These are phyloP conservation scores for Phenoliferia sp. DNA, from an alignment of 1,284 basidiomycete species.

Conservation along the genomic window DNA sequence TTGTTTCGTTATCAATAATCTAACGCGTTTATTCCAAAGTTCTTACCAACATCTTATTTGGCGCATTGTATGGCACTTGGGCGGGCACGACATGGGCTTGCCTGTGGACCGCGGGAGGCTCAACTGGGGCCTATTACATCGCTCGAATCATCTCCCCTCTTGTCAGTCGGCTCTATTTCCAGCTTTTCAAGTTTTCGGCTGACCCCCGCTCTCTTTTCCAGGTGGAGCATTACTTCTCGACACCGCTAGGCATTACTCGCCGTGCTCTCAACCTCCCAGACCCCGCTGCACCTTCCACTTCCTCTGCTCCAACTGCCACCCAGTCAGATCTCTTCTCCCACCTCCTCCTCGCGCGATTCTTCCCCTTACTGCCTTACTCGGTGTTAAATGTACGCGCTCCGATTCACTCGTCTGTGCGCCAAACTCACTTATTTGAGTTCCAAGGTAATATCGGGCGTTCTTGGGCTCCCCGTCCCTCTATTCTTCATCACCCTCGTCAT, in stretches of 20 bases:
- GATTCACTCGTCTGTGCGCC: background rate
- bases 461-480: constrained; percentile 34
- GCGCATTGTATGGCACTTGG: constrained; percentile 36
- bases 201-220: constrained; percentile 2
- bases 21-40: background rate
- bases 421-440: background rate
- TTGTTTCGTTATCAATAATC: background rate
- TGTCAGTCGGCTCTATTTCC: constrained; percentile 19
- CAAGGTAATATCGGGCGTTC: constrained; percentile 36
- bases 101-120: constrained; percentile 30
- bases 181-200: too few species aligned
- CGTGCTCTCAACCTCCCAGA: constrained; percentile 25
- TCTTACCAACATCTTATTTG: constrained; percentile 38
- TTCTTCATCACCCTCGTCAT: constrained; percentile 39
- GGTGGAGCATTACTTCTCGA: constrained; percentile 37
- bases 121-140: constrained; percentile 31
- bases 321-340: constrained; percentile 34
- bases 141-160: constrained; percentile 28
- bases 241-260: constrained; percentile 33
- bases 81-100: constrained; percentile 29
- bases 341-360: constrained; percentile 36
- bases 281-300: background rate
- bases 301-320: constrained; percentile 9
- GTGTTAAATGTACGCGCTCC: constrained; percentile 33
- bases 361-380: constrained; percentile 38